Evolutionary conservation across 768 basidiomycete species (phyloP).

Genomic region (Steccherinum ochraceum): DNA sequence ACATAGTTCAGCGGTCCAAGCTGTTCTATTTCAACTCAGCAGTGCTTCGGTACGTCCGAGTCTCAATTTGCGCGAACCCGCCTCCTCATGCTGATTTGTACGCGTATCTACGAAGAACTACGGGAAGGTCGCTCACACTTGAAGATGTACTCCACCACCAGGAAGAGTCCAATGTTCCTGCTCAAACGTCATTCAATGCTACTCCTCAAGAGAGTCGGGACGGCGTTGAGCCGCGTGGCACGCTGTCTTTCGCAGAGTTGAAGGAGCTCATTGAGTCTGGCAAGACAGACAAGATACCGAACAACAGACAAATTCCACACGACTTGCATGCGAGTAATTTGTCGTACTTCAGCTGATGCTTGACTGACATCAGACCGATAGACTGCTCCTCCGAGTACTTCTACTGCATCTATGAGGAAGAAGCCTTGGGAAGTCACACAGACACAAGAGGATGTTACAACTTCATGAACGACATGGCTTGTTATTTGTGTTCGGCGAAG

Average conservation of each 20-base stretch:
- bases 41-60: slow-evolving; percentile 33
- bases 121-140: slow-evolving; percentile 21
- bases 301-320: slow-evolving; percentile 70
- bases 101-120: slow-evolving; percentile 20
- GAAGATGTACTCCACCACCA: too few relatives aligned
- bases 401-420: slow-evolving; percentile 40
- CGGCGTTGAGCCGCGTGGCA: slow-evolving; percentile 25
- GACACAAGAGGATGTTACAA: too few relatives aligned
- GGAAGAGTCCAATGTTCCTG: too few relatives aligned
- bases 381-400: slow-evolving; percentile 53
- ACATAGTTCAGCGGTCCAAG: slow-evolving; percentile 45
- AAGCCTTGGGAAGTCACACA: slow-evolving; percentile 68
- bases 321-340: slow-evolving; percentile 48
- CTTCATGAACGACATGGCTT: too few relatives aligned
- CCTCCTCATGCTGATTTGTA: slow-evolving; percentile 5
- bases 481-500: too few relatives aligned
- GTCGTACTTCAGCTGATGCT: slow-evolving; percentile 1
- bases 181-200: too few relatives aligned
- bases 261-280: slow-evolving; percentile 68
- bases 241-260: slow-evolving; percentile 61
- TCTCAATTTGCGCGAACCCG: slow-evolving; percentile 9
- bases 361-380: slow-evolving; percentile 19
- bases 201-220: neutral
- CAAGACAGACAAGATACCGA: slow-evolving; percentile 66
- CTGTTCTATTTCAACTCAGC: slow-evolving; percentile 80